A percentile compares a stretch with the other conserved stretches of the same genome.
These are phyloP conservation scores for Paramecium primaurelia DNA, from an alignment of 73 alveolate genomes.

Conservation along the genomic window DNA sequence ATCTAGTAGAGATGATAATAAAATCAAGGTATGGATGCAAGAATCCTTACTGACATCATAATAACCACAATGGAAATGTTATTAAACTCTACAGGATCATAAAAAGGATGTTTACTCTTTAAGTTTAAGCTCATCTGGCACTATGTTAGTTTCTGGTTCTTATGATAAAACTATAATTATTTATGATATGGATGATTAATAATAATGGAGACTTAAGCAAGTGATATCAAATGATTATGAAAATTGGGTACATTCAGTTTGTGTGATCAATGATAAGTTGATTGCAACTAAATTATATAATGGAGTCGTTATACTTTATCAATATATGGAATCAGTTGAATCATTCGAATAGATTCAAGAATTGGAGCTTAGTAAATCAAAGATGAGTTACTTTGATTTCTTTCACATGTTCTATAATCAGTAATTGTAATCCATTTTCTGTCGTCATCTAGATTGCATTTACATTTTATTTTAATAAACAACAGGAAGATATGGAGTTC, in stretches of 20 bases:
- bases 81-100: not conserved
- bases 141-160: not conserved
- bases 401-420: not conserved
- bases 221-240: not conserved
- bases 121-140: not conserved
- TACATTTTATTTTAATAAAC: not conserved
- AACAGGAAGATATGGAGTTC: not conserved
- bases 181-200: not conserved
- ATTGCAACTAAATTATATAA: not conserved
- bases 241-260: not conserved
- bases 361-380: not conserved
- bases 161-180: not conserved
- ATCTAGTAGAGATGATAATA: not conserved
- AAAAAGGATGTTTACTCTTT: not conserved
- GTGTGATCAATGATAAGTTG: not conserved
- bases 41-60: not conserved
- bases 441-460: not conserved
- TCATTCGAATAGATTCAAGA: not conserved
- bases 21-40: not conserved
- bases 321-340: not conserved
- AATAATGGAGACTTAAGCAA: not conserved
- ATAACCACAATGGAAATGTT: not conserved
- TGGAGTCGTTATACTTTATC: not conserved
- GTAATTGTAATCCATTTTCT: not conserved
- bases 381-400: not conserved